These are phyloP conservation scores for Hibiscus trionum DNA, from an alignment of 345 rosid species.

Conservation along the genomic window DNA sequence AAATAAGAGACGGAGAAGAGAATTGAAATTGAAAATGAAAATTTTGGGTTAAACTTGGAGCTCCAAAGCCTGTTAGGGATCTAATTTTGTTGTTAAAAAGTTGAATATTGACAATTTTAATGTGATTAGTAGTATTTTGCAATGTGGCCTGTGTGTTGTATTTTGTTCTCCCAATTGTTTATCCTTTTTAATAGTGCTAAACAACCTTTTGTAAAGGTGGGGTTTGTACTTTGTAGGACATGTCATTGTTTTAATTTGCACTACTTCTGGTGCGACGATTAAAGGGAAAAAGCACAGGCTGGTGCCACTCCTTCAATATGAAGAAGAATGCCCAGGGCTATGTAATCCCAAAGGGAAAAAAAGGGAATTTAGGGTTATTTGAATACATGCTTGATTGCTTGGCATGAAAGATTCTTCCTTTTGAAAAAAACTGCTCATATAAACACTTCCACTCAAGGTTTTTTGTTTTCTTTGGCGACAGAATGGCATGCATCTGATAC, in stretches of 20 bases:
- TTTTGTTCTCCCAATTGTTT: neutral
- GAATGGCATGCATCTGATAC: no score
- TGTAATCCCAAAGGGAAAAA: neutral
- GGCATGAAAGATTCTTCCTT: no score
- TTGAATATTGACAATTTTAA: neutral
- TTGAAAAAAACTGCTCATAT: no score
- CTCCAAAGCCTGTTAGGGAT: neutral
- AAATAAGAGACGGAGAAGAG: neutral
- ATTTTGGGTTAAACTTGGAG: slow-evolving; percentile 4
- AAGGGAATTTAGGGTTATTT: no score
- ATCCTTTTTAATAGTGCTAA: neutral
- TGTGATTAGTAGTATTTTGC: neutral
- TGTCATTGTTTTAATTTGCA: neutral
- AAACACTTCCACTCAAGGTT: no score
- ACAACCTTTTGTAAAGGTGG: neutral
- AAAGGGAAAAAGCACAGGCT: neutral
- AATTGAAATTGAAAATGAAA: neutral
- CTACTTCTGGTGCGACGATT: neutral
- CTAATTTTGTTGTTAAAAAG: neutral
- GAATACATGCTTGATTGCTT: no score
- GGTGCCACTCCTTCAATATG: neutral
- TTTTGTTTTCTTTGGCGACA: no score
- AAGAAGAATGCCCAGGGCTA: neutral
- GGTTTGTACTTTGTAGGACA: neutral
- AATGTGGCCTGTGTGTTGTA: neutral